Conservation (phyloP, 2,329 filamentous ascomycete species). For the Mollisia scopiformis region DNA sequence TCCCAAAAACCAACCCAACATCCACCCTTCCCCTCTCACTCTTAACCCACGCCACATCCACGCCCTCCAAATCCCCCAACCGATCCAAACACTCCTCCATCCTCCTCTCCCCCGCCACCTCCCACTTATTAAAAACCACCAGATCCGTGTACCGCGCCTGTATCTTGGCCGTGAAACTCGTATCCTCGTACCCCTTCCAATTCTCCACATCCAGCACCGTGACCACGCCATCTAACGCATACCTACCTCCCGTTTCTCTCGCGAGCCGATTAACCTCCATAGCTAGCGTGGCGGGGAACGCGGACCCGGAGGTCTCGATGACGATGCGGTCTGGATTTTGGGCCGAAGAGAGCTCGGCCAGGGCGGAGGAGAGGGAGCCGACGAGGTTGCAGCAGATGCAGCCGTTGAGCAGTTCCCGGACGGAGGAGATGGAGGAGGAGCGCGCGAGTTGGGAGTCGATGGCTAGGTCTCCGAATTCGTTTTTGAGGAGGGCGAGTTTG, state of each 20-base stretch:
- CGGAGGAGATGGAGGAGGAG: conserved; percentile 81
- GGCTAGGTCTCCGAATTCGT: conserved; percentile 95
- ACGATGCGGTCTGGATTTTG: conserved; percentile 80
- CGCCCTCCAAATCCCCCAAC: conserved; percentile 64
- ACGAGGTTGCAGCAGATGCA: conserved; percentile 99
- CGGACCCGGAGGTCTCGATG: conserved; percentile 81
- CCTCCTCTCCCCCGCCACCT: conserved; percentile 59
- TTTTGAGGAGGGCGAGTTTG: conserved; percentile 92
- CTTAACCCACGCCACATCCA: conserved; percentile 76
- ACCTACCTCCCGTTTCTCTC: conserved; percentile 55
- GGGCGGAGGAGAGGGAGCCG: conserved; percentile 81
- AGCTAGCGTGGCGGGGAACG: conserved; percentile 66
- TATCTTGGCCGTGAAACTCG: conserved; percentile 70
- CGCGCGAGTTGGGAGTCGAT: conserved; percentile 91
- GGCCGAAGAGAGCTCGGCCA: conserved; percentile 68
- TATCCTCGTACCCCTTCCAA: conserved; percentile 75
- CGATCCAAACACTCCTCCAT: conserved; percentile 69
- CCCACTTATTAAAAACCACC: conserved; percentile 77
- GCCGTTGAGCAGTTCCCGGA: conserved; percentile 91
- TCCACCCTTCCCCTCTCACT: conserved; percentile 79
- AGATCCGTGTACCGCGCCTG: conserved; percentile 75
- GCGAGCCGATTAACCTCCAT: conserved; percentile 71
- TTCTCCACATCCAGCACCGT: conserved; percentile 77
- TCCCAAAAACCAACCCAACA: conserved; percentile 79
- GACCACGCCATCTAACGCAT: conserved; percentile 70